phyloP scores from a whole-genome alignment of 225 moss, liverwort and hornwort species.

The Sphagnum tenellum region DNA sequence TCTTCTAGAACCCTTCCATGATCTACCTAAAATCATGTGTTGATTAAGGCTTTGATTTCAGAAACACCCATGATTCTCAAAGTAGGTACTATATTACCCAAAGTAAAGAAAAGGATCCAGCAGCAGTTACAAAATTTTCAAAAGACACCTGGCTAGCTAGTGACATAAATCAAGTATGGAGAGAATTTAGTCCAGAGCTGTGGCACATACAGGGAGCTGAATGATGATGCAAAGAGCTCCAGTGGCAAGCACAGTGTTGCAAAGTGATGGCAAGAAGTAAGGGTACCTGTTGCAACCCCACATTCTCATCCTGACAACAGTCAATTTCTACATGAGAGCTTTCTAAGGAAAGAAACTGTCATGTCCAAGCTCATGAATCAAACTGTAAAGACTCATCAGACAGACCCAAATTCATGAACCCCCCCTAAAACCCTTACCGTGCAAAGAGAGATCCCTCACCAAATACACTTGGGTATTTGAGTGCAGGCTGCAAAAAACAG shows the following conservation, averaged over 20 bases:
- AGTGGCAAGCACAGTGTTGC: slow-evolving; percentile 14
- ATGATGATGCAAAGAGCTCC: slow-evolving; percentile 12
- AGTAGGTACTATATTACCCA: not conserved
- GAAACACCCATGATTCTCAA: not conserved
- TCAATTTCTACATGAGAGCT: too few species aligned
- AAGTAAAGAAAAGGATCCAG: not conserved
- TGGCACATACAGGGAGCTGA: slow-evolving; percentile 17
- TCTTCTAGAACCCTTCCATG: too few species aligned
- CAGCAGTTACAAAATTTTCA: not conserved
- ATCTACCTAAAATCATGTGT: too few species aligned
- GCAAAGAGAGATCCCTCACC: slow-evolving; percentile 22
- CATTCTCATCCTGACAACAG: not conserved
- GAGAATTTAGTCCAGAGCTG: not conserved
- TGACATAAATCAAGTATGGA: not conserved
- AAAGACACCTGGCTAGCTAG: not conserved
- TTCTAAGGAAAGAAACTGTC: not conserved
- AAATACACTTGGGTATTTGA: slow-evolving; percentile 16
- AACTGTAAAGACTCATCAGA: not conserved
- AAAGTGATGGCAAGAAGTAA: slow-evolving; percentile 21
- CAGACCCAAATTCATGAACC: not conserved
- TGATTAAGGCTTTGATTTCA: not conserved
- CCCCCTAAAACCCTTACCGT: slow-evolving; percentile 12
- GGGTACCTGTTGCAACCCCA: slow-evolving; percentile 11
- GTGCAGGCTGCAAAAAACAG: slow-evolving; percentile 18
- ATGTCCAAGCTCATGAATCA: too few species aligned